These are phyloP conservation scores for Fusarium humuli DNA, from an alignment of 2,329 filamentous ascomycete species.

Conservation along the genomic window DNA sequence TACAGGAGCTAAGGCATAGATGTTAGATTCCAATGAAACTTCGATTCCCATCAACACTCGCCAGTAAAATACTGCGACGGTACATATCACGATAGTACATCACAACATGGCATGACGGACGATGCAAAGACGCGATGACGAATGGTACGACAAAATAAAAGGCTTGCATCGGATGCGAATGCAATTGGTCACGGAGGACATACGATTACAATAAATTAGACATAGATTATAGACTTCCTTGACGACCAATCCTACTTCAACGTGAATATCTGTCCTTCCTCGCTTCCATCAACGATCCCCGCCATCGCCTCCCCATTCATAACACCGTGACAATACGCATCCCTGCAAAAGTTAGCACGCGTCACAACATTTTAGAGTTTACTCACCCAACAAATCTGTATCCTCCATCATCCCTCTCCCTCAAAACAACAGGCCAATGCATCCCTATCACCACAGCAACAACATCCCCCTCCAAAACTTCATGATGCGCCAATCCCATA, in stretches of 20 bases:
- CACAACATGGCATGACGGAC: slow-evolving; percentile 22
- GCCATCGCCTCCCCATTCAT: slow-evolving; percentile 32
- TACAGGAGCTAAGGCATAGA: slow-evolving; percentile 39
- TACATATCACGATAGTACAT: neutral
- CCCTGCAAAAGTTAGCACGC: slow-evolving; percentile 19
- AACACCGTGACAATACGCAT: slow-evolving; percentile 37
- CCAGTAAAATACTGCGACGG: slow-evolving; percentile 8
- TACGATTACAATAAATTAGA: slow-evolving; percentile 18
- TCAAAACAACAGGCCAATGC: slow-evolving; percentile 22
- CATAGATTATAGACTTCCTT: slow-evolving; percentile 32
- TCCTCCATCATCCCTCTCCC: neutral
- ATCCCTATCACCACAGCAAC: slow-evolving; percentile 30
- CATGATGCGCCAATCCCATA: slow-evolving; percentile 38
- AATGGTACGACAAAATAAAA: slow-evolving; percentile 10
- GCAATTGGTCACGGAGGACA: slow-evolving; percentile 12
- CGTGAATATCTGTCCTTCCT: neutral
- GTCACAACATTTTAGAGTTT: neutral
- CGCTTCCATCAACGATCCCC: neutral
- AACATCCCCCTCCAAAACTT: slow-evolving; percentile 21
- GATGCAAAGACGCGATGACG: slow-evolving; percentile 20
- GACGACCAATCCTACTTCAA: slow-evolving; percentile 4
- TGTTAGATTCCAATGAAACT: slow-evolving; percentile 34
- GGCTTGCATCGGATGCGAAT: neutral
- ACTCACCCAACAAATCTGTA: slow-evolving; percentile 42
- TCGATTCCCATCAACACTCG: slow-evolving; percentile 35